Evolutionary conservation across 768 basidiomycete genomes (phyloP), one percentile per base, ranked within the genome.

Genomic region (Gautieria morchelliformis): DNA sequence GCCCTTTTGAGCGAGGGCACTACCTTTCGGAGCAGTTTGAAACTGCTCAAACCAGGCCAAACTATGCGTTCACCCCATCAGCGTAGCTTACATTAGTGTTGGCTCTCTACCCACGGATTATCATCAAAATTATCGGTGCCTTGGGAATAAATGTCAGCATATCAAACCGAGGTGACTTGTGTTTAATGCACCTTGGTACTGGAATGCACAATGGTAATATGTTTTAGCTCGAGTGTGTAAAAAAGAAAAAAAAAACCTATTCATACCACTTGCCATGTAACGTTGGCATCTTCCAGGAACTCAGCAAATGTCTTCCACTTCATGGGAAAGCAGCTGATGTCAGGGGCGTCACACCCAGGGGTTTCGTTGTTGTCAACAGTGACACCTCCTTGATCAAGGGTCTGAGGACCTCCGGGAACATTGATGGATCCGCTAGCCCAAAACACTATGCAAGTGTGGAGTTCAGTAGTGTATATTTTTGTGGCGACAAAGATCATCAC

Each of bases 341-440:
- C 51, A 42, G 60, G 20, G 1, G 27, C 46, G 5, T 58, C 53
- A 32, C 58, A 35, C n/a, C 57, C 62, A 22, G 56, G 60, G 9
- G 58, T 57, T 30, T 42, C 55, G 47, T 61, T 61, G 51, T 63
- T 63, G 51, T 61, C 60, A 1, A 63, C 32, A 2, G 52, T 27
- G 22, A 47, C 37, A 35, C 60, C 35, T 35, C 62, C 55, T 15
- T 45, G 32, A 20, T 53, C 37, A 30, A 52, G 53, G 35, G 56
- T 52, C 44, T 53, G 54, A 50, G 57, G 44, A 33, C 60, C 58
- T 19, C 60, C 60, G 0, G 62, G 58, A 49, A 61, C 44, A 47
- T 63, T 63, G 37, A 61, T 52, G n/a, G 58, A 58, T 4, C 60
- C 58, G 17, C 37, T 53, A n/a, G 44, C 52, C 60, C 60, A 61